A percentile compares a stretch with the other conserved stretches of the same genome.
These are phyloP conservation scores for Tuctoria greenei DNA, from an alignment of 176 grass and related monocot genomes.

Conservation along the genomic window DNA sequence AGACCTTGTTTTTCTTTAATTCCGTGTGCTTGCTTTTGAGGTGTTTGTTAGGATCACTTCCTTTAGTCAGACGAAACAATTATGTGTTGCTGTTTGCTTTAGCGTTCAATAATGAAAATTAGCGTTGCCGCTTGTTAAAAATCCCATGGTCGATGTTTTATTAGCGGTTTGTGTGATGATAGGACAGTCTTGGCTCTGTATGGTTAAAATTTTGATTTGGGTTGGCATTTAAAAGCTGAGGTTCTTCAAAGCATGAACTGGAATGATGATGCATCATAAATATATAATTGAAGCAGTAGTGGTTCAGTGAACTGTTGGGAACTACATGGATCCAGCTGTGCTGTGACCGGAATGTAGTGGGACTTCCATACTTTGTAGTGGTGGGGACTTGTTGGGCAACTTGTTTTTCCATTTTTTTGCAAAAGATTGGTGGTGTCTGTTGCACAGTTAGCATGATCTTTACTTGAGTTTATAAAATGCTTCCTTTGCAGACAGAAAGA, in stretches of 20 bases:
- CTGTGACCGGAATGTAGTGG: conserved; percentile 14
- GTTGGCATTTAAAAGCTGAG: conserved; percentile 31
- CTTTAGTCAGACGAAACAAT: conserved; percentile 10
- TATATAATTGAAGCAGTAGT: conserved; percentile 19
- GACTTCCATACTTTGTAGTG: conserved; percentile 24
- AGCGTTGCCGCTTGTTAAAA: not conserved
- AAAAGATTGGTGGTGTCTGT: conserved; percentile 18
- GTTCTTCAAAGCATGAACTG: conserved; percentile 20
- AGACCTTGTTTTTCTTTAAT: conserved; percentile 22
- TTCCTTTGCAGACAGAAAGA: conserved; percentile 19
- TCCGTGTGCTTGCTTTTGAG: not conserved
- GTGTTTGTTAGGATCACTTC: conserved; percentile 5
- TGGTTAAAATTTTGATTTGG: conserved; percentile 7
- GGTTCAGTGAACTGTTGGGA: conserved; percentile 19
- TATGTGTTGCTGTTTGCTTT: not conserved
- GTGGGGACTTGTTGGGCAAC: conserved; percentile 19
- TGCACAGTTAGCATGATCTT: conserved; percentile 15
- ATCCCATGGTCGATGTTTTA: not conserved
- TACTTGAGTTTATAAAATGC: not conserved
- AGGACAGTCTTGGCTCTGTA: not conserved
- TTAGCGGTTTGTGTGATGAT: conserved; percentile 3
- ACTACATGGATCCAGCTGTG: conserved; percentile 13
- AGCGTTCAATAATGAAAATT: conserved; percentile 1
- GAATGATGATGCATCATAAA: conserved; percentile 24
- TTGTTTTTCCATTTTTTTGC: conserved; percentile 29